Conservation (phyloP, 257 asterid species). For the Nicotiana noctiflora region DNA sequence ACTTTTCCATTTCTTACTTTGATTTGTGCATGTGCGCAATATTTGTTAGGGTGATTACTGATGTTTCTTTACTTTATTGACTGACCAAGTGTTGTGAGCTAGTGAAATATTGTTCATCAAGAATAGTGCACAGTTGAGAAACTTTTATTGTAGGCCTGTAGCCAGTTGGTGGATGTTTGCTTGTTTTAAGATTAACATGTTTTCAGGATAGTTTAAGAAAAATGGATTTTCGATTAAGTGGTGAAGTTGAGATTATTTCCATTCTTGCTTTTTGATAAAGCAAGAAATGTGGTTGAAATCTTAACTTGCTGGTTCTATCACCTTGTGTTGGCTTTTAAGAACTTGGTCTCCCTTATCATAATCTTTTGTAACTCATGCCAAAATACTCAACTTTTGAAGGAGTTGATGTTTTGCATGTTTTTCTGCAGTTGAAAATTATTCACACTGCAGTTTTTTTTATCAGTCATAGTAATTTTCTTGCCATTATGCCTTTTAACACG, state of each 20-base stretch:
- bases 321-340: not conserved
- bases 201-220: not conserved
- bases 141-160: not conserved
- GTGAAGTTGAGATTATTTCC: not conserved
- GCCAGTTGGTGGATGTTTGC: not conserved
- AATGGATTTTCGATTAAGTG: not conserved
- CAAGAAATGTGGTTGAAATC: not conserved
- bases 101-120: not conserved
- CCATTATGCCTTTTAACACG: not conserved
- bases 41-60: not conserved
- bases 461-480: not conserved
- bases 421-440: not conserved
- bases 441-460: not conserved
- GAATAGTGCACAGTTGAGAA: not conserved
- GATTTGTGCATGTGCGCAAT: not conserved
- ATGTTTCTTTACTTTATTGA: not conserved
- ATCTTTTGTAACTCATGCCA: not conserved
- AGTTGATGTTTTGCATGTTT: not conserved
- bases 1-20: not conserved
- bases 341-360: not conserved
- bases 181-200: not conserved
- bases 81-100: not conserved
- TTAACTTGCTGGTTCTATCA: not conserved
- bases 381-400: not conserved
- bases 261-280: not conserved